Evolutionary conservation across 2,329 filamentous ascomycete species (phyloP), one percentile per base, ranked within the genome.

Genomic region (Karstenula rhodostoma): DNA sequence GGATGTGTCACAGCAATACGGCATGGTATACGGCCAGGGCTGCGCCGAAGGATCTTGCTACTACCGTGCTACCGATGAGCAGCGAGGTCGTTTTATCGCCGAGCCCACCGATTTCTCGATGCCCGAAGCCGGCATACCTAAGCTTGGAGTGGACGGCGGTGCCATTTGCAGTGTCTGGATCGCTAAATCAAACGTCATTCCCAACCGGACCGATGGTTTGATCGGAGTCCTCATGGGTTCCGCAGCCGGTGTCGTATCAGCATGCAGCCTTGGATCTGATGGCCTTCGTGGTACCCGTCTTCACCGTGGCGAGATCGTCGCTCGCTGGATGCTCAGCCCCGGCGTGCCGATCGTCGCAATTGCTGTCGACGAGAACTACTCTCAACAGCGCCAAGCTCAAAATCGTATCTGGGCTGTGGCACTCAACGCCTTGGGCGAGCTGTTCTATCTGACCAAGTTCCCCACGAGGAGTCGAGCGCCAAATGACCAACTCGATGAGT

Each of bases 381-480:
- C 85, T 51, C 77, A 84, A 27, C 89, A 88, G 67, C 89, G 94
- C 32, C 89, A 89, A 73, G 81, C 85, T 4, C 82, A 89, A 52
- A 86, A 87, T 13, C 89, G 94, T 29, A 86, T 95, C 13, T 98
- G 93, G 93, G 93, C 92, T n/a, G 90, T 94, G 44, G 92, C 88
- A n/a, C 79, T 99, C 55, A 99, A 99, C 74, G 94, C 95, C 0
- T 82, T 99, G 9, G 95, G 95, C 1, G 95, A 99, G 76, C 82
- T 97, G 0, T 98, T 90, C 76, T 97, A 94, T 68, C 82, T 98
- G 1, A 90, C 86, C 1, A 88, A 92, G 51, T 83, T 89, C 7
- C 93, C 92, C 0, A 83, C 77, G 27, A 83, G 84, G 37, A 81
- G 85, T 22, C 81, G 85, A 8, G 68, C 82, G 4, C 80, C 82